Percentiles rank a stretch among this genome's conserved stretches.
These are phyloP conservation scores for Globisporangium cederbergense DNA, from an alignment of 352 stramenopile genomes.

Conservation along the genomic window DNA sequence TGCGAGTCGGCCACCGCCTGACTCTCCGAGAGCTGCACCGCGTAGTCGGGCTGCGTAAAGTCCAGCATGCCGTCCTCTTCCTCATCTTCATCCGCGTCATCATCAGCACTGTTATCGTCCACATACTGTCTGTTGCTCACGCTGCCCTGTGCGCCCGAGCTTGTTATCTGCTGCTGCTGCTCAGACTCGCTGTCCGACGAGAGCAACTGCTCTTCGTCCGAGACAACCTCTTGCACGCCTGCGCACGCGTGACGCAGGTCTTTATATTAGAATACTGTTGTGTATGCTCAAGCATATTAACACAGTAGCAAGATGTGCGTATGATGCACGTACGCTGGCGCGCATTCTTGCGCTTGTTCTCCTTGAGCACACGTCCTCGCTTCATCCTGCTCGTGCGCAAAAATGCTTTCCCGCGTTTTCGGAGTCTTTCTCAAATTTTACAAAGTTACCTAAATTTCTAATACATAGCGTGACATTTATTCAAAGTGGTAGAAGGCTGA, in stretches of 20 bases:
- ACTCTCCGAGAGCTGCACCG: conserved; percentile 43
- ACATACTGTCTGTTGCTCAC: conserved; percentile 21
- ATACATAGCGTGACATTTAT: no score
- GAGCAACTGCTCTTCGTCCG: conserved; percentile 16
- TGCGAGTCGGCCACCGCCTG: conserved; percentile 25
- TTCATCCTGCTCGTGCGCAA: conserved; percentile 27
- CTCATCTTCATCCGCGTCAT: conserved; percentile 18
- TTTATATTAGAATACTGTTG: not conserved
- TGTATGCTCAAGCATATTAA: not conserved
- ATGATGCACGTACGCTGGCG: conserved; percentile 26
- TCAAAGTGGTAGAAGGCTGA: no score
- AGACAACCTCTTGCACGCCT: conserved; percentile 33
- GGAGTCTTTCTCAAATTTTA: not conserved
- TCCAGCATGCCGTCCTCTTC: conserved; percentile 50
- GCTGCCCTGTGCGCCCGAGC: conserved; percentile 25
- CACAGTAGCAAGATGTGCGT: not conserved
- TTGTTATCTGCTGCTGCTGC: conserved; percentile 19
- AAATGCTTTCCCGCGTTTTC: conserved; percentile 11
- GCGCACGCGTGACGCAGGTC: not conserved
- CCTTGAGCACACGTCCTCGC: conserved; percentile 22
- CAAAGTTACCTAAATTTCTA: no score
- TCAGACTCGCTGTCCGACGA: conserved; percentile 23
- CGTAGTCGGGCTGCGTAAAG: conserved; percentile 81
- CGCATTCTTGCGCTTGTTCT: conserved; percentile 31
- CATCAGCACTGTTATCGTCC: not conserved